Evolutionary conservation across 2,329 filamentous ascomycete genomes (phyloP).

Genomic region (Colletotrichum sp.): DNA sequence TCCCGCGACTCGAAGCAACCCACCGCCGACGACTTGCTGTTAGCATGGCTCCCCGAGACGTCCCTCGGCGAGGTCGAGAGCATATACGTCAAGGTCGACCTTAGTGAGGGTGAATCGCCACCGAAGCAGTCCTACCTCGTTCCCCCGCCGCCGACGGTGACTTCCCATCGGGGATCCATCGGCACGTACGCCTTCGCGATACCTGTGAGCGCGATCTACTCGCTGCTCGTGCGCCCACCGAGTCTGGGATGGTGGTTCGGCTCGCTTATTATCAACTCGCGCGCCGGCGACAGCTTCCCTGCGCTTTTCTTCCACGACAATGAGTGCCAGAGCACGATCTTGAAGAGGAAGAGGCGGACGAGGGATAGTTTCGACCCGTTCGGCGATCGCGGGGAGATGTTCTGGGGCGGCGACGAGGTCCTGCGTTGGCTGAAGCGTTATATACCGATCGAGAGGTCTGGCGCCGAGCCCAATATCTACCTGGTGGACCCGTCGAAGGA

Average conservation of each 20-base stretch:
- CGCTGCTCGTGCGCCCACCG: constrained; percentile 85
- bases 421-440: constrained; percentile 89
- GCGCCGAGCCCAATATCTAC: constrained; percentile 88
- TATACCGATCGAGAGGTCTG: constrained; percentile 80
- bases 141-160: constrained; percentile 86
- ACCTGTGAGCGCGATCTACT: constrained; percentile 89
- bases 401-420: constrained; percentile 98
- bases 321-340: constrained; percentile 93
- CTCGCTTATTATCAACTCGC: constrained; percentile 90
- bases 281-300: constrained; percentile 90
- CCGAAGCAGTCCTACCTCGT: constrained; percentile 90
- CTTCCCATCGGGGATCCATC: constrained; percentile 71
- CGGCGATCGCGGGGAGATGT: constrained; percentile 82
- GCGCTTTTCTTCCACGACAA: constrained; percentile 97
- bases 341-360: constrained; percentile 88
- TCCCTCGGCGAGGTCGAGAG: constrained; percentile 84
- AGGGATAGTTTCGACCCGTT: constrained; percentile 91
- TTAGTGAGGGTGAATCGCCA: constrained; percentile 79
- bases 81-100: constrained; percentile 95
- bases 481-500: constrained; percentile 86
- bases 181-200: constrained; percentile 92
- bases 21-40: constrained; percentile 75
- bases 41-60: constrained; percentile 93
- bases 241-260: constrained; percentile 99
- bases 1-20: constrained; percentile 43